A percentile compares a stretch with the other conserved stretches of the same genome.
These are phyloP conservation scores for Mycena haematopus DNA, from an alignment of 768 basidiomycete genomes.

Conservation along the genomic window DNA sequence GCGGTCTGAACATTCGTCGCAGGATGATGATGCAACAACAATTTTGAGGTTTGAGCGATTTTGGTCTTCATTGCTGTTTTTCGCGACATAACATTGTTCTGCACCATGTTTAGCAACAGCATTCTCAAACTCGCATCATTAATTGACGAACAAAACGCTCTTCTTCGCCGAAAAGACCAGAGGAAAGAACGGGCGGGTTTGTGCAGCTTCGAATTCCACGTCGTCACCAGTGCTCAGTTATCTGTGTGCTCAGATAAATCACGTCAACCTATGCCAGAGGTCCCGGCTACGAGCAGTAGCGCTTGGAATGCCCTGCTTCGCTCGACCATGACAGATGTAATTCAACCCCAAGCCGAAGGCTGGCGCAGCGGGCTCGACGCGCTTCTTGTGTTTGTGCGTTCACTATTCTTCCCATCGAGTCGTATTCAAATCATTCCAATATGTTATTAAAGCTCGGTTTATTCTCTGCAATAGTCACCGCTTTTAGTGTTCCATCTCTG, in stretches of 20 bases:
- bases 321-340: conserved; percentile 13
- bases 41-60: conserved; percentile 1
- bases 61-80: not conserved
- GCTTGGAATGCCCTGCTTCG: conserved; percentile 31
- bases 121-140: conserved; percentile 1
- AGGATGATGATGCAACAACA: not conserved
- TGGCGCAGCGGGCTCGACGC: conserved; percentile 30
- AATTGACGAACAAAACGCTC: conserved; percentile 15
- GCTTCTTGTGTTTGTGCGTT: conserved; percentile 23
- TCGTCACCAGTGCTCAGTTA: not conserved
- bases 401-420: too few species aligned
- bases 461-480: conserved; percentile 33
- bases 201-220: not conserved
- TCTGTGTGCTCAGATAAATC: conserved; percentile 13
- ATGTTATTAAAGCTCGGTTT: conserved; percentile 23
- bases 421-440: not conserved
- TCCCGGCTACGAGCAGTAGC: conserved; percentile 30
- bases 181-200: conserved; percentile 10
- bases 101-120: not conserved
- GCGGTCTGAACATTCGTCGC: not conserved
- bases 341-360: conserved; percentile 26
- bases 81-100: not conserved
- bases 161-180: conserved; percentile 13
- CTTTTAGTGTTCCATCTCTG: conserved; percentile 29
- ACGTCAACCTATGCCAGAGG: conserved; percentile 24